A percentile compares a stretch with the other conserved stretches of the same genome.
phyloP scores from a whole-genome alignment of 2,329 filamentous ascomycete genomes.

The Mollisia scopiformis region DNA sequence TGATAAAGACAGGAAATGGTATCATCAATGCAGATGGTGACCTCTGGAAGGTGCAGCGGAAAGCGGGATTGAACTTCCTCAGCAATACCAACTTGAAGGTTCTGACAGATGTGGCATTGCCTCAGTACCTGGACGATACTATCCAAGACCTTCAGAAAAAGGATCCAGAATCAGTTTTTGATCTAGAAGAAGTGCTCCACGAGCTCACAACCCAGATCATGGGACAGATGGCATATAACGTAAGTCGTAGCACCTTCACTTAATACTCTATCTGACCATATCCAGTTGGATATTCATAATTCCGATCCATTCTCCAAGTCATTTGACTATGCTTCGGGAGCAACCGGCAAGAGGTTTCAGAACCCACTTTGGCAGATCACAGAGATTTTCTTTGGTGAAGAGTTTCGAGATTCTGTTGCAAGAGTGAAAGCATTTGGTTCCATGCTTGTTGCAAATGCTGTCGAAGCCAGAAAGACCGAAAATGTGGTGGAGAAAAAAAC shows the following conservation, averaged over 20 bases:
- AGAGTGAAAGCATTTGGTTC: slow-evolving; percentile 58
- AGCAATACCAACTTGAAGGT: slow-evolving; percentile 58
- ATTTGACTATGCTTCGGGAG: slow-evolving; percentile 65
- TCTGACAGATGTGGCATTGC: slow-evolving; percentile 60
- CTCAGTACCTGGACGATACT: slow-evolving; percentile 52
- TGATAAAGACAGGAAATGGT: slow-evolving; percentile 50
- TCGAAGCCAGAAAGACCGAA: slow-evolving; percentile 41
- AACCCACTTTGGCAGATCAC: slow-evolving; percentile 66
- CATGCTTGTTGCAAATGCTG: slow-evolving; percentile 58
- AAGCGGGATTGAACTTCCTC: slow-evolving; percentile 62
- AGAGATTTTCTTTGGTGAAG: slow-evolving; percentile 53
- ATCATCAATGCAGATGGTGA: slow-evolving; percentile 71
- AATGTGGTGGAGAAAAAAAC: slow-evolving; percentile 21
- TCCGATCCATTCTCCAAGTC: slow-evolving; percentile 61
- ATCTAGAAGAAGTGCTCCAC: slow-evolving; percentile 63
- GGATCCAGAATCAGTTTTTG: slow-evolving; percentile 41
- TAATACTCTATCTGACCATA: slow-evolving; percentile 11
- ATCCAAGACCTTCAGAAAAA: slow-evolving; percentile 41
- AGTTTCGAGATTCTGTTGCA: slow-evolving; percentile 51
- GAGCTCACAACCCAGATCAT: slow-evolving; percentile 68
- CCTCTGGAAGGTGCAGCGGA: slow-evolving; percentile 64
- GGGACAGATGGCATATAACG: slow-evolving; percentile 69
- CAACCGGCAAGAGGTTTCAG: slow-evolving; percentile 64
- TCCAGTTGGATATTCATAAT: slow-evolving; percentile 65
- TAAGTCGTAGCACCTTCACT: slow-evolving; percentile 24